Conservation (phyloP, 352 stramenopile species). For the Globisporangium perplexum region DNA sequence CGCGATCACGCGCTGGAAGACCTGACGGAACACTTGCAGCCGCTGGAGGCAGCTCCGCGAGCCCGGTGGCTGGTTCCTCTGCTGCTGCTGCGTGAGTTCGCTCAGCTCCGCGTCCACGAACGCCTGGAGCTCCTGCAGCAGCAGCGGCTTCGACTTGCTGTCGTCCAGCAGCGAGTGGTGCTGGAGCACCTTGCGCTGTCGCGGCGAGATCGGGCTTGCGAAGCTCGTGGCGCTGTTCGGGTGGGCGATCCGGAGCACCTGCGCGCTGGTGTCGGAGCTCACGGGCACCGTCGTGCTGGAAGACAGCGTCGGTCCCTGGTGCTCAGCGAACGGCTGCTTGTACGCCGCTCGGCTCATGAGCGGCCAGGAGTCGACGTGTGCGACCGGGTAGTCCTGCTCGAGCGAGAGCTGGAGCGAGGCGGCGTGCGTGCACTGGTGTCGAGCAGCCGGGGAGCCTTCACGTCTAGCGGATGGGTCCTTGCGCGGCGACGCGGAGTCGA, state of each 20-base stretch:
- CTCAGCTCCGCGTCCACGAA: constrained; percentile 28
- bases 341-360: constrained; percentile 14
- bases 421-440: neutral
- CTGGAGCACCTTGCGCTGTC: constrained; percentile 18
- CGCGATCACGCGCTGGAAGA: constrained; percentile 45
- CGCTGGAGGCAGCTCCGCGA: constrained; percentile 19
- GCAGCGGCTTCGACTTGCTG: constrained; percentile 28
- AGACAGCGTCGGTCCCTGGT: neutral
- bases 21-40: constrained; percentile 49
- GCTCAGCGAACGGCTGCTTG: constrained; percentile 7
- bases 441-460: neutral
- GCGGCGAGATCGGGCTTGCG: constrained; percentile 9
- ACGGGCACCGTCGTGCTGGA: neutral
- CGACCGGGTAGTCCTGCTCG: constrained; percentile 17
- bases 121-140: constrained; percentile 40
- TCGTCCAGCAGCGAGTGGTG: constrained; percentile 19
- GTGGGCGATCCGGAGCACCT: constrained; percentile 3
- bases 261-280: neutral
- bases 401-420: neutral
- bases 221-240: neutral
- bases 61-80: neutral
- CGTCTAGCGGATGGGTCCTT: neutral
- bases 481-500: constrained; percentile 1
- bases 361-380: constrained; percentile 37
- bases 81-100: constrained; percentile 2